phyloP scores from a whole-genome alignment of 805 yeast species.

The Kluyveromyces nonfermentans region DNA sequence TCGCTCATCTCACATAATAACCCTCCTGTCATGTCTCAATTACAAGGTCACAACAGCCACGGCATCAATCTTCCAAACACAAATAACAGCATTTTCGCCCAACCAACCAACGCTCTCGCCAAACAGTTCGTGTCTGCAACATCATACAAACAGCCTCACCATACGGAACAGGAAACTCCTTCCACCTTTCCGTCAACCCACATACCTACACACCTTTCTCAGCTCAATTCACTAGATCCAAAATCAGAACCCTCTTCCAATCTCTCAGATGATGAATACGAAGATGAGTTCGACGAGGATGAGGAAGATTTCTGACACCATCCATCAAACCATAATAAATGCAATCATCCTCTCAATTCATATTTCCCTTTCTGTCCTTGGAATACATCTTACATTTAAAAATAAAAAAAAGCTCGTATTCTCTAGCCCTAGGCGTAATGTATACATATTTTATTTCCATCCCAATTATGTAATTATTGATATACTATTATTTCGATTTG shows the following conservation, averaged over 20 bases:
- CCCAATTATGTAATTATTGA: no score
- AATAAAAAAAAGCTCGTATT: no score
- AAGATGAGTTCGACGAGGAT: conserved; percentile 25
- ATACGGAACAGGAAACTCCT: background rate
- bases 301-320: conserved; percentile 6
- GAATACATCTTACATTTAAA: no score
- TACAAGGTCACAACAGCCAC: background rate
- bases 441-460: background rate
- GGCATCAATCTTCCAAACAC: background rate
- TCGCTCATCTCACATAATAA: background rate
- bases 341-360: background rate
- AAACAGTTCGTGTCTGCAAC: background rate
- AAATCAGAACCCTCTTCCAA: conserved; percentile 18
- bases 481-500: no score
- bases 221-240: conserved; percentile 4
- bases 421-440: no score
- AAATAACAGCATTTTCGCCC: background rate
- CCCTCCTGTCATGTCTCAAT: background rate
- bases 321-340: background rate
- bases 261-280: conserved; percentile 25
- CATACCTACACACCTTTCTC: background rate
- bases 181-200: background rate
- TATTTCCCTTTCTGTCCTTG: background rate
- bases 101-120: background rate
- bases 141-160: background rate